Conservation (phyloP, 768 basidiomycete genomes). For the Mrakia frigida region DNA sequence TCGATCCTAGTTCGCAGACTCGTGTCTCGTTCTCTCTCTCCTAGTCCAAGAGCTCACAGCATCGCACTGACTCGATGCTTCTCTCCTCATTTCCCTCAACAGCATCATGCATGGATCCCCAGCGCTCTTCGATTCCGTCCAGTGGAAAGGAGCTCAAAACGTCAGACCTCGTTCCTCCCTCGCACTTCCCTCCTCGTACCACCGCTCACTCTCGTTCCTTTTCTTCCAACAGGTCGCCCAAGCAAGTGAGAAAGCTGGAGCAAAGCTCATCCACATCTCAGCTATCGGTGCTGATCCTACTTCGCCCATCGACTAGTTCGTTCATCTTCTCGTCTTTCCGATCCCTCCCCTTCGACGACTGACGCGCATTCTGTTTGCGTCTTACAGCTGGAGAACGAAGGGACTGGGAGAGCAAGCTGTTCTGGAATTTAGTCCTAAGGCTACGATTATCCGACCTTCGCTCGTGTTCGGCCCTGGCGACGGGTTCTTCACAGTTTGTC, state of each 20-base stretch:
- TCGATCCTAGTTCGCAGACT: neutral
- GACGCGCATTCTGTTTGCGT: neutral
- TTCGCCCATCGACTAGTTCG: conserved; percentile 57
- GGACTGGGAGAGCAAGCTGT: conserved; percentile 57
- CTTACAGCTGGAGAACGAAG: conserved; percentile 42
- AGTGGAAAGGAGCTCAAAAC: conserved; percentile 62
- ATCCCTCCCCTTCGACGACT: neutral
- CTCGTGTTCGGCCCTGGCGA: conserved; percentile 72
- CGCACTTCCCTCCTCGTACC: conserved; percentile 37
- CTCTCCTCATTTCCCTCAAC: too few species aligned
- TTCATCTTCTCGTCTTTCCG: conserved; percentile 5
- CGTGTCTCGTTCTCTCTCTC: neutral
- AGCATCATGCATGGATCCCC: conserved; percentile 58
- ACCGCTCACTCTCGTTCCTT: neutral
- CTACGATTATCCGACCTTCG: conserved; percentile 65
- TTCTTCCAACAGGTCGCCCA: conserved; percentile 15
- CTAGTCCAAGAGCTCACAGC: neutral
- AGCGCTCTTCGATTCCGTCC: conserved; percentile 57
- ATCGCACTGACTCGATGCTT: neutral
- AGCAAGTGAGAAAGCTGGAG: conserved; percentile 35
- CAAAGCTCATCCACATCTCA: conserved; percentile 62
- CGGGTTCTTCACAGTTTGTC: conserved; percentile 63
- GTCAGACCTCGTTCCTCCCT: conserved; percentile 45
- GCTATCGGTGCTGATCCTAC: conserved; percentile 65
- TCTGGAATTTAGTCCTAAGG: conserved; percentile 49